A percentile compares a stretch with the other conserved stretches of the same genome.
Conservation (phyloP, 177 flowering plant genomes). For the Tripterygium wilfordii region DNA sequence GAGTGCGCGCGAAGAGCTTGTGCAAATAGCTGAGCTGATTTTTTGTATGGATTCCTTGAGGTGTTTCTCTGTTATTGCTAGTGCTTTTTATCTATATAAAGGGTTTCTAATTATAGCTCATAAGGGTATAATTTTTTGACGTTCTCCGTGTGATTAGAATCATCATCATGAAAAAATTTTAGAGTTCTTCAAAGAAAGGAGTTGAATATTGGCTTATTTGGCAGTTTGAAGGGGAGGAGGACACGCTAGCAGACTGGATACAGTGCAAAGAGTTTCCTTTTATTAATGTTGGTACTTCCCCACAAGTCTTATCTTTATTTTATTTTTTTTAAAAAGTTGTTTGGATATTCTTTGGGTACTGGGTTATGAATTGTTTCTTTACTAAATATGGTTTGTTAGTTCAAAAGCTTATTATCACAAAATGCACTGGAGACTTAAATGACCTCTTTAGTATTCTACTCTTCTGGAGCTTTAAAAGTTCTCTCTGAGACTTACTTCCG, state of each 20-base stretch:
- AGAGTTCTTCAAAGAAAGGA: conserved; percentile 81
- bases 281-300: conserved; percentile 75
- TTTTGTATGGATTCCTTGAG: conserved; percentile 91
- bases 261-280: conserved; percentile 92
- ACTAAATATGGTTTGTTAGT: no score
- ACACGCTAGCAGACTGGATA: conserved; percentile 78
- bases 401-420: no score
- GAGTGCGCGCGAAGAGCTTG: conserved; percentile 96
- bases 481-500: no score
- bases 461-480: no score
- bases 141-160: no score
- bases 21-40: conserved; percentile 92
- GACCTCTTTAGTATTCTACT: no score
- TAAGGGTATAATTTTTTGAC: conserved; percentile 19
- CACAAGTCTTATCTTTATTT: conserved; percentile 4
- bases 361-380: no score
- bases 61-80: conserved; percentile 37
- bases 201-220: conserved; percentile 92
- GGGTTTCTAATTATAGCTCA: no score
- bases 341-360: no score
- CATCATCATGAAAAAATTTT: conserved; percentile 12
- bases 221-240: conserved; percentile 88
- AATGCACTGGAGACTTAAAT: no score
- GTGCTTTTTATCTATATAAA: no score
- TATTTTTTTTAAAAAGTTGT: no score